These are phyloP conservation scores for Boletus pseudopeckii DNA, from an alignment of 768 basidiomycete species.

Conservation along the genomic window DNA sequence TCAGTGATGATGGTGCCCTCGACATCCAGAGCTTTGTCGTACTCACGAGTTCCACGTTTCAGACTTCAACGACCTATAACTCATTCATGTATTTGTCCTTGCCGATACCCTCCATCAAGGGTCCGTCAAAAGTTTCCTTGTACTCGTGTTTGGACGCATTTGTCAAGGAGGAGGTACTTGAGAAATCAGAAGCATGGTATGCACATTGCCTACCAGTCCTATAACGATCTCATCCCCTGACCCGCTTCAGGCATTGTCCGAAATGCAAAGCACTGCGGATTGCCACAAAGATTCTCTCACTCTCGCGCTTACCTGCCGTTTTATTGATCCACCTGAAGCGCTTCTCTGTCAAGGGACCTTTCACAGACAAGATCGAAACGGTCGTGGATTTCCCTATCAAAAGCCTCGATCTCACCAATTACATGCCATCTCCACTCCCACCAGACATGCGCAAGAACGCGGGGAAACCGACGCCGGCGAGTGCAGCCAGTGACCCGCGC, in stretches of 20 bases:
- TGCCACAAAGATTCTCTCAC: constrained; percentile 81
- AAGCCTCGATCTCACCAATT: constrained; percentile 63
- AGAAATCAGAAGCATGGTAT: constrained; percentile 92
- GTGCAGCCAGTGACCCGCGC: constrained; percentile 63
- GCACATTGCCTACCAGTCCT: constrained; percentile 15
- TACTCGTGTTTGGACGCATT: constrained; percentile 85
- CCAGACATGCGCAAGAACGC: constrained; percentile 56
- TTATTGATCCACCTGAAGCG: constrained; percentile 90
- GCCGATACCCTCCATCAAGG: constrained; percentile 71
- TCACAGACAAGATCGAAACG: constrained; percentile 96
- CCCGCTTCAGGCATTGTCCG: constrained; percentile 80
- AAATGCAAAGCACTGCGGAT: constrained; percentile 85
- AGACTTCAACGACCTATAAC: constrained; percentile 98
- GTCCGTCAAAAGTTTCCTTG: constrained; percentile 59
- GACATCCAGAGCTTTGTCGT: constrained; percentile 1
- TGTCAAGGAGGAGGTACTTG: constrained; percentile 85
- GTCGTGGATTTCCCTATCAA: constrained; percentile 85
- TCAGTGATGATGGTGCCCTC: constrained; percentile 32
- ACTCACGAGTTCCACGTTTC: constrained; percentile 10
- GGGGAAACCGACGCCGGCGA: constrained; percentile 33
- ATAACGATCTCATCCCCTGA: not conserved
- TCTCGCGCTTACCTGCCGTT: constrained; percentile 91
- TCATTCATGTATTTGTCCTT: constrained; percentile 93
- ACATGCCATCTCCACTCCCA: constrained; percentile 79
- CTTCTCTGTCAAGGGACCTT: constrained; percentile 86